Evolutionary conservation across 495 filamentous ascomycete species (phyloP), one percentile per base, ranked within the genome.

Genomic region (Neurospora sp.): DNA sequence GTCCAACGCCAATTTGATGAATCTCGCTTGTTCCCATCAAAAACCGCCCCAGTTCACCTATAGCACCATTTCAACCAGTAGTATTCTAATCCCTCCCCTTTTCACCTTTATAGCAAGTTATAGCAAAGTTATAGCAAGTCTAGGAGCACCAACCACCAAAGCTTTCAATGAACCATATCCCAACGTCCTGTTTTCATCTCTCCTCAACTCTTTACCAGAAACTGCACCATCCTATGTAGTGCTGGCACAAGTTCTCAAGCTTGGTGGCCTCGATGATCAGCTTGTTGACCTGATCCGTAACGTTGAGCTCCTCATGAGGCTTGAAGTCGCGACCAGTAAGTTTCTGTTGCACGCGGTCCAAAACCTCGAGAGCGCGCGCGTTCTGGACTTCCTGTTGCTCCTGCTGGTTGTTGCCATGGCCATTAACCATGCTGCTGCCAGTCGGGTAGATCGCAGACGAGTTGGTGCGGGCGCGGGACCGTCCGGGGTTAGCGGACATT

Each of bases 201-300:
- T 20, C 69, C 35, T 18, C 20, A 72, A 72, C 14, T 2, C 2
- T 38, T 76, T 73, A 96, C 92, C 93, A 95, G 86, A 95, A 96
- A 82, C 92, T 94, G 82, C 93, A 97, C 93, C 94, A 96, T 71
- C 95, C 96, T 73, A 98, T 98, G 82, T 98, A 99, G 84, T 98
- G 96, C 84, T 98, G 96, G 79, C 96, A 98, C 73, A 99, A 86
- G 83, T 98, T 98, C 86, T 98, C 96, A 66, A 98, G 85, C 77
- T 93, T 98, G 7, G 96, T 98, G 23, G 96, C 96, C 83, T 99
- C 95, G 41, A 90, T 90, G 74, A 98, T 91, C 77, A 98, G 83
- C 82, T 94, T 95, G 79, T 97, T 94, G 3, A 99, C 96, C 81
- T 98, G 96, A 44, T 90, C 88, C 20, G 91, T 90, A n/a, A 96